Base-by-base conservation (phyloP, 495 filamentous ascomycete genomes). In the Xylaria scruposa region DNA sequence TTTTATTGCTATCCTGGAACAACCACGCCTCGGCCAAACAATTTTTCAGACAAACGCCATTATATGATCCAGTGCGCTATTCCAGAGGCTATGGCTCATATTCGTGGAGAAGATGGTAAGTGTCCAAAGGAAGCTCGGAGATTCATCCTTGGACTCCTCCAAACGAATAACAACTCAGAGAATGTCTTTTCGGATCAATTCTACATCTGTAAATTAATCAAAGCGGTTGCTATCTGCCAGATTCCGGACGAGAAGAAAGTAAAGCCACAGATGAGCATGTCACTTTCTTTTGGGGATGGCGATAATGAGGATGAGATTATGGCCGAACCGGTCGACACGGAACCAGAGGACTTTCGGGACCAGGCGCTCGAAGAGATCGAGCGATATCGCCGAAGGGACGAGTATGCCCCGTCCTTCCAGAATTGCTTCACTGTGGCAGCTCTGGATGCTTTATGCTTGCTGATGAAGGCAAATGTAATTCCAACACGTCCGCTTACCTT, bases 121-220 rank as follows among this genome's bases (percentile, higher is more conserved):
- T 94, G 93, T 73, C 94, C 95, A 0, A 85, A 89, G 74, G 79
- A 87, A 29, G 93, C 91, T 10, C 92, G 94, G 68, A 87, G 84
- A 13, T 97, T 97, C 79, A 84, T 99, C 26, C 87, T 95, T 49
- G 94, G 97, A 73, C 91, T 94, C 81, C 82, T 99, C 33, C 91
- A 91, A 59, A 94, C 93, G 82, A 99, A 98, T 73, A 94, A 98
- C 79, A 98, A 99, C 77, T 89, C 90, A 0, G 91, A 91, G 70
- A 98, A 98, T 75, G 79, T 90, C 76, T 95, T 87, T 75, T 97
- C 94, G 17, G 97, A 99, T 74, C 89, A 92, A 70, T 91, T 91
- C 76, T 98, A 97, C 74, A 88, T 98, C 69, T 89, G 94, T 5
- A 90, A 84, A 44, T 86, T 99, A 17, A 93, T 98, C 85, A 86